Base-by-base conservation (phyloP, 768 basidiomycete genomes). In the Russula olivacea region DNA sequence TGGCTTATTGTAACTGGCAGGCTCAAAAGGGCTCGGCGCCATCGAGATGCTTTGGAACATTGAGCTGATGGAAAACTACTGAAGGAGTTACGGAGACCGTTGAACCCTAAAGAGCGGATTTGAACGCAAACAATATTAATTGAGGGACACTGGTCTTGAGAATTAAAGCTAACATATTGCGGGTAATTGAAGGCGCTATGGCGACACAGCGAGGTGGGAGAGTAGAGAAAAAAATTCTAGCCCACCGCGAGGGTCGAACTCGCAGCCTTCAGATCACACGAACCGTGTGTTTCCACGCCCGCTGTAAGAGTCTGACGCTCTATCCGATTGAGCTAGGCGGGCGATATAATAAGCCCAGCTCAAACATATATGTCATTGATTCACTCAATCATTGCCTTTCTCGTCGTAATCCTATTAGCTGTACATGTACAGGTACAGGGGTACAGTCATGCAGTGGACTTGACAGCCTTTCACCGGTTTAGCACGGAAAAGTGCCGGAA, bases 271-370 rank as follows among this genome's bases (percentile, higher is more conserved):
- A 80, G 80, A 80, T 80, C 49, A 60, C 63, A 56, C 48, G 25
- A 60, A 50, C 21, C 41, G 23, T 63, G 51, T 53, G 34, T 23
- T 12, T 54, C 57, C 41, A 62, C 61, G 41, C 62, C 63, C 32
- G 54, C 59, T 25, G 25, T 83, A 83, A 81, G 80, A 81, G 80
- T 81, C 80, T 83, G 80, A 81, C 80, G 80, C 80, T 83, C 81
- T 81, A 83, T 81, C 80, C 80, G 80, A 81, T 81, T 81, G 81
- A 83, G 80, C 81, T 83, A 82, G 80, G 80, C 80, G 78, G 81
- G 80, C 80, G 67, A 23, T 61, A 36, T 15, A 19, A 14, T 0
- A 3, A 1, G 1, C 2, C 4, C 19, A 10, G 12, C 2, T 36
- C 21, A 32, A 47, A 10, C 23, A 10, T 36, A 47, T 47, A 61